Evolutionary conservation across 1,284 basidiomycete species (phyloP).

Genomic region (Calocybe gambosa): DNA sequence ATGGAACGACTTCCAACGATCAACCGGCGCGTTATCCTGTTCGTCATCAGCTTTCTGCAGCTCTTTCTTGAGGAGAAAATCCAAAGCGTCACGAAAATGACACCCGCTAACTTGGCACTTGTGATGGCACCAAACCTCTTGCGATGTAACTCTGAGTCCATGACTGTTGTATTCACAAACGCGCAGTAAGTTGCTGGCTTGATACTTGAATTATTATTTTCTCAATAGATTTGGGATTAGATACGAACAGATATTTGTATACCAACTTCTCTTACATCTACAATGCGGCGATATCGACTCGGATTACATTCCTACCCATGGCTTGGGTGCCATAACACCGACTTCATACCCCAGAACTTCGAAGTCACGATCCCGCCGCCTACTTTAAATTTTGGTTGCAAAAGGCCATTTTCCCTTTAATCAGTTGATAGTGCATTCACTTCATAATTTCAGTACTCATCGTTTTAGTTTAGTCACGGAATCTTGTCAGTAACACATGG

Average conservation of each 20-base stretch:
- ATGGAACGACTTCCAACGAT: slow-evolving; percentile 74
- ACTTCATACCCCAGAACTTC: slow-evolving; percentile 33
- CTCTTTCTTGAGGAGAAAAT: slow-evolving; percentile 77
- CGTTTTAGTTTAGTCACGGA: slow-evolving; percentile 1
- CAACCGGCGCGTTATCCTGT: slow-evolving; percentile 79
- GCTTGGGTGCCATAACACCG: slow-evolving; percentile 56
- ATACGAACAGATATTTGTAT: slow-evolving; percentile 84
- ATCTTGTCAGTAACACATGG: slow-evolving; percentile 2
- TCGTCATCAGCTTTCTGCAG: slow-evolving; percentile 86
- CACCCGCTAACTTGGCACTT: slow-evolving; percentile 67
- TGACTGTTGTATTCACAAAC: slow-evolving; percentile 85
- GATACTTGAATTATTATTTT: slow-evolving; percentile 1
- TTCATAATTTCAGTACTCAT: slow-evolving; percentile 2
- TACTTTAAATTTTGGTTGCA: slow-evolving; percentile 21
- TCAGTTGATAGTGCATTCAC: background rate
- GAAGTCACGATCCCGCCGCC: slow-evolving; percentile 43
- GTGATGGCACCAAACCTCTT: slow-evolving; percentile 89
- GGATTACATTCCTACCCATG: slow-evolving; percentile 72
- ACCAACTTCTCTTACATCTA: slow-evolving; percentile 75
- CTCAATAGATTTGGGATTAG: slow-evolving; percentile 28
- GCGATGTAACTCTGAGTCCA: slow-evolving; percentile 75
- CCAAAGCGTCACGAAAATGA: slow-evolving; percentile 79
- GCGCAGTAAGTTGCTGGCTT: slow-evolving; percentile 55
- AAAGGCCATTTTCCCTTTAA: background rate
- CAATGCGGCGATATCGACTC: slow-evolving; percentile 69